A percentile compares a stretch with the other conserved stretches of the same genome.
Conservation (phyloP, 2,329 filamentous ascomycete genomes). For the Paraconiothyrium sp. region DNA sequence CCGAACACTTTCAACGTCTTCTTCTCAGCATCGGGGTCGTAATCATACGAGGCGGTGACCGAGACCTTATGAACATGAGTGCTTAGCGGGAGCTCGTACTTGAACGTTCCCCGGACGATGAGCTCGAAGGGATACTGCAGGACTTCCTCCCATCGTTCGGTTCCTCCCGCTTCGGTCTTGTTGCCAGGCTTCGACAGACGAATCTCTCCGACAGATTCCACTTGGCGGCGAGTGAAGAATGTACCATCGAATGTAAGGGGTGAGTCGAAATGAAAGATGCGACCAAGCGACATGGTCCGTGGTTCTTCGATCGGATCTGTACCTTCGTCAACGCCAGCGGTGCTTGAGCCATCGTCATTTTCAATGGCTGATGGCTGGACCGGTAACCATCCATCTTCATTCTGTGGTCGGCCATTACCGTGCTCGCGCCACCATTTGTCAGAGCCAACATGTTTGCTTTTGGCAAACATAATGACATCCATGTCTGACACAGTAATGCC, state of each 20-base stretch:
- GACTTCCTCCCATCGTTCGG: conserved; percentile 88
- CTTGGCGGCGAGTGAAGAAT: conserved; percentile 78
- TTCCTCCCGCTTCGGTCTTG: conserved; percentile 81
- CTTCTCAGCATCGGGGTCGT: conserved; percentile 48
- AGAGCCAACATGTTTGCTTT: conserved; percentile 85
- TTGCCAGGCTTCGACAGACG: conserved; percentile 87
- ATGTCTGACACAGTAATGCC: conserved; percentile 85
- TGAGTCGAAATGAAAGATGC: conserved; percentile 86
- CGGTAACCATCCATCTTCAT: conserved; percentile 38
- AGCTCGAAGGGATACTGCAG: conserved; percentile 92
- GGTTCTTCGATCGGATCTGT: conserved; percentile 73
- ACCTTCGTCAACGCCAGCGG: conserved; percentile 58
- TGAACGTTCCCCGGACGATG: conserved; percentile 88
- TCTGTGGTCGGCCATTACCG: conserved; percentile 31
- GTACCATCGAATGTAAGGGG: conserved; percentile 89
- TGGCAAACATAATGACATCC: conserved; percentile 93
- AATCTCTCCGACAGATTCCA: conserved; percentile 82
- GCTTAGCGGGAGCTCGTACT: conserved; percentile 75
- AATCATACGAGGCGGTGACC: conserved; percentile 52
- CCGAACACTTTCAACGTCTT: conserved; percentile 37
- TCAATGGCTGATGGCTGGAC: conserved; percentile 24
- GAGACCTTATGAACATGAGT: conserved; percentile 63
- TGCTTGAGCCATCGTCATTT: conserved; percentile 17
- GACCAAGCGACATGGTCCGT: conserved; percentile 91
- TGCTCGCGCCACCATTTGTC: conserved; percentile 57